A percentile compares a stretch with the other conserved stretches of the same genome.
Evolutionary conservation across 2,329 filamentous ascomycete species (phyloP).

Genomic region (Teratosphaeria nubilosa): DNA sequence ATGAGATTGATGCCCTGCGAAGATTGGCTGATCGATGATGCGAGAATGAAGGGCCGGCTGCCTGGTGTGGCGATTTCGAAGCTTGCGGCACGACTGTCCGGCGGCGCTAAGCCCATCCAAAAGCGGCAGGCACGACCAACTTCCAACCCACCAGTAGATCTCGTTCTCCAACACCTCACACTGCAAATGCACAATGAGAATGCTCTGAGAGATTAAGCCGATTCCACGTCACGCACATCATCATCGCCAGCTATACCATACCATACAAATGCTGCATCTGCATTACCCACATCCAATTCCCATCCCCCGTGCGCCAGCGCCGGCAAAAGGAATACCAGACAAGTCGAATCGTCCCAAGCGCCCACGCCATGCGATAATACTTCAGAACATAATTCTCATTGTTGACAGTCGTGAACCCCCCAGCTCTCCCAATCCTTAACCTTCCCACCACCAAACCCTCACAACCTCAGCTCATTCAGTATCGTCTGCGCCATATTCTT

Average conservation of each 20-base stretch:
- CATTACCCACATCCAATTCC: not conserved
- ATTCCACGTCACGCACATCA: not conserved
- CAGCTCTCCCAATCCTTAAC: not conserved
- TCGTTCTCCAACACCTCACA: too few species aligned
- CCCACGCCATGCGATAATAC: not conserved
- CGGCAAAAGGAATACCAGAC: not conserved
- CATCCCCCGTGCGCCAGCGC: not conserved
- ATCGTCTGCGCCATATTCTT: slow-evolving; percentile 98
- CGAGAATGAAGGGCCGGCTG: too few species aligned
- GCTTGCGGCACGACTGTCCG: not conserved
- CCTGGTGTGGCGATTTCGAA: not conserved
- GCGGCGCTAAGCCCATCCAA: not conserved
- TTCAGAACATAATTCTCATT: not conserved
- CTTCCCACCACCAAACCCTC: not conserved
- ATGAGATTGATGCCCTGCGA: not conserved
- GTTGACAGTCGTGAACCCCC: not conserved
- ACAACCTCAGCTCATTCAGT: slow-evolving; percentile 61
- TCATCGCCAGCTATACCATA: too few species aligned
- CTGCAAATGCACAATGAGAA: too few species aligned
- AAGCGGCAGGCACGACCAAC: not conserved
- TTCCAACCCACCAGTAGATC: too few species aligned
- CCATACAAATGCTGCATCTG: not conserved
- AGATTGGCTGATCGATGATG: not conserved
- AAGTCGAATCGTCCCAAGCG: not conserved
- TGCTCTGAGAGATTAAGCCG: not conserved